phyloP scores from a whole-genome alignment of 805 yeast species.

The Hanseniaspora meyeri region DNA sequence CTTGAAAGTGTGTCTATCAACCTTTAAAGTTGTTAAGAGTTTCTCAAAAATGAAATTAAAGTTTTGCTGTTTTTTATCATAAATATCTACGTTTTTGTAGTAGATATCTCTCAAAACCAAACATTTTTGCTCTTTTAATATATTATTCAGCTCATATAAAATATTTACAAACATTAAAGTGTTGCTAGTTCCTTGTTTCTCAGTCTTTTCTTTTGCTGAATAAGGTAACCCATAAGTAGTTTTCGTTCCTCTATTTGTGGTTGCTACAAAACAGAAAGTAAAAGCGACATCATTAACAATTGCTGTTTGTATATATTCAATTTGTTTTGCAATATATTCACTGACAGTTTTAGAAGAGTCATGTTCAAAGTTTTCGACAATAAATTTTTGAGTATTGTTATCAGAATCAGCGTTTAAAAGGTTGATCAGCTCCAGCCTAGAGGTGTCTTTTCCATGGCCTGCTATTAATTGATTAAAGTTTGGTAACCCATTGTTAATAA shows the following conservation, averaged over 20 bases:
- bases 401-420: neutral
- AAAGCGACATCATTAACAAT: constrained; percentile 12
- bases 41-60: constrained; percentile 33
- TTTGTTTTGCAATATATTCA: neutral
- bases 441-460: neutral
- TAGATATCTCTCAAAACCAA: constrained; percentile 45
- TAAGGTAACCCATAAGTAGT: neutral
- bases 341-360: neutral
- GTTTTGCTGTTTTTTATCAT: constrained; percentile 31
- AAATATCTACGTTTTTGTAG: constrained; percentile 49
- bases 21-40: constrained; percentile 31
- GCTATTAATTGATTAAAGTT: constrained; percentile 3
- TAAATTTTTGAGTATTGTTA: neutral
- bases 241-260: constrained; percentile 6
- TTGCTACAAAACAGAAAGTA: neutral
- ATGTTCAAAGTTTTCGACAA: neutral
- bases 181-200: neutral
- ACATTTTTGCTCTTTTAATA: neutral
- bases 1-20: constrained; percentile 32
- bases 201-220: neutral
- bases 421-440: neutral
- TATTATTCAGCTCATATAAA: constrained; percentile 1
- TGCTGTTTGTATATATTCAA: neutral
- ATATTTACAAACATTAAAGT: constrained; percentile 8
- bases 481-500: neutral